A percentile compares a stretch with the other conserved stretches of the same genome.
Conservation (phyloP, 2,329 filamentous ascomycete species). For the Tolypocladium nubicola region DNA sequence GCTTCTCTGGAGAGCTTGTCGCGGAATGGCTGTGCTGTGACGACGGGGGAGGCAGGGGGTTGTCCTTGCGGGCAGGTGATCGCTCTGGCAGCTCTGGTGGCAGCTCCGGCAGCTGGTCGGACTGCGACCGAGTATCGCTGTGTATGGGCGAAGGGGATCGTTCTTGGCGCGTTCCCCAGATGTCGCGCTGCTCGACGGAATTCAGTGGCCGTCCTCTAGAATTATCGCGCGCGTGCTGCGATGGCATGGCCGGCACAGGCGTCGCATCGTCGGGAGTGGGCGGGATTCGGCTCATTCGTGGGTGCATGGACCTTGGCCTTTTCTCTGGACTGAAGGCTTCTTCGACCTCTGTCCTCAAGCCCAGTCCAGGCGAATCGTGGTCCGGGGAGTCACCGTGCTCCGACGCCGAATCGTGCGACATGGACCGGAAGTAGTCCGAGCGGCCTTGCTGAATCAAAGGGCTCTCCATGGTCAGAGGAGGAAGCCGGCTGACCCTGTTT, state of each 20-base stretch:
- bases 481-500: conserved; percentile 73
- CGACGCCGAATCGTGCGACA: conserved; percentile 52
- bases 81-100: conserved; percentile 11
- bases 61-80: conserved; percentile 22
- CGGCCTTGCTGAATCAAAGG: conserved; percentile 65
- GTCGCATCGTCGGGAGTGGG: conserved; percentile 36
- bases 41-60: conserved; percentile 18
- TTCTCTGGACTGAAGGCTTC: conserved; percentile 39
- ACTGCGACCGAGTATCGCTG: conserved; percentile 21
- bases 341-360: conserved; percentile 45
- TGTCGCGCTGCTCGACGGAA: conserved; percentile 26
- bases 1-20: conserved; percentile 33
- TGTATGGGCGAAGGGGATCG: conserved; percentile 47
- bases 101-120: conserved; percentile 13
- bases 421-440: conserved; percentile 70
- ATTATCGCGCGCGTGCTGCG: conserved; percentile 27
- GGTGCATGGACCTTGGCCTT: conserved; percentile 65
- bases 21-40: conserved; percentile 21
- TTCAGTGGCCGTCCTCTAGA: conserved; percentile 29
- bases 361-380: conserved; percentile 21
- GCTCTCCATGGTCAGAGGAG: conserved; percentile 72
- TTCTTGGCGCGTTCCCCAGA: conserved; percentile 45
- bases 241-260: conserved; percentile 34
- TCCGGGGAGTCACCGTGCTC: conserved; percentile 25
- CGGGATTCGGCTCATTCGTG: conserved; percentile 56